These are phyloP conservation scores for Usnea hakonensis DNA, from an alignment of 495 filamentous ascomycete genomes.

Conservation along the genomic window DNA sequence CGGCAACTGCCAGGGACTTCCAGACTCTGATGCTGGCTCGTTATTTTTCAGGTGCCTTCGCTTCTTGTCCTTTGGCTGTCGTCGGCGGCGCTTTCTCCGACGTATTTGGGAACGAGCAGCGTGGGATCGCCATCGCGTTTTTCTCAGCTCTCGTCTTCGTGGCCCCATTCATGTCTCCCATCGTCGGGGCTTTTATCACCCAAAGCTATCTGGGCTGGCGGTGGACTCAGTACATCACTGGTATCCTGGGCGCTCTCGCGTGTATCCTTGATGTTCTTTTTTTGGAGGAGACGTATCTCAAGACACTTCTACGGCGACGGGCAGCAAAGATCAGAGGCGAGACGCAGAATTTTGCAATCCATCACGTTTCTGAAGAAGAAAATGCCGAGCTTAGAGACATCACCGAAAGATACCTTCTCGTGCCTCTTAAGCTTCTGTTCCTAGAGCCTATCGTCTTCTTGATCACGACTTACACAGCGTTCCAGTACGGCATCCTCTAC, in stretches of 20 bases:
- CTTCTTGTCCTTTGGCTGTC: slow-evolving; percentile 54
- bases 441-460: slow-evolving; percentile 54
- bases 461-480: slow-evolving; percentile 38
- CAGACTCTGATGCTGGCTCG: slow-evolving; percentile 53
- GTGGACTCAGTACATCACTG: slow-evolving; percentile 57
- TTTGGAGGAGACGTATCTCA: slow-evolving; percentile 53
- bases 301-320: slow-evolving; percentile 46
- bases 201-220: slow-evolving; percentile 52
- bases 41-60: slow-evolving; percentile 55
- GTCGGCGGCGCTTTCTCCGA: slow-evolving; percentile 54
- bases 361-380: slow-evolving; percentile 51
- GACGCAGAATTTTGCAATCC: slow-evolving; percentile 53
- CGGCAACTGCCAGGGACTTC: slow-evolving; percentile 52
- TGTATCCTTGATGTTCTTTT: slow-evolving; percentile 42
- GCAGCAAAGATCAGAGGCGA: slow-evolving; percentile 51
- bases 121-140: slow-evolving; percentile 52
- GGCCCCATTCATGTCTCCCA: slow-evolving; percentile 46
- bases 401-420: slow-evolving; percentile 44
- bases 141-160: slow-evolving; percentile 49
- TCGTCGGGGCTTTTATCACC: slow-evolving; percentile 51
- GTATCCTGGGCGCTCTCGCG: slow-evolving; percentile 47
- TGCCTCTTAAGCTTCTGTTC: slow-evolving; percentile 53
- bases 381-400: slow-evolving; percentile 40
- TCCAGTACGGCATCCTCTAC: slow-evolving; percentile 58
- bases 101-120: slow-evolving; percentile 52